phyloP scores from a whole-genome alignment of 2,329 filamentous ascomycete genomes.

The Endoconidiophora laricicola region DNA sequence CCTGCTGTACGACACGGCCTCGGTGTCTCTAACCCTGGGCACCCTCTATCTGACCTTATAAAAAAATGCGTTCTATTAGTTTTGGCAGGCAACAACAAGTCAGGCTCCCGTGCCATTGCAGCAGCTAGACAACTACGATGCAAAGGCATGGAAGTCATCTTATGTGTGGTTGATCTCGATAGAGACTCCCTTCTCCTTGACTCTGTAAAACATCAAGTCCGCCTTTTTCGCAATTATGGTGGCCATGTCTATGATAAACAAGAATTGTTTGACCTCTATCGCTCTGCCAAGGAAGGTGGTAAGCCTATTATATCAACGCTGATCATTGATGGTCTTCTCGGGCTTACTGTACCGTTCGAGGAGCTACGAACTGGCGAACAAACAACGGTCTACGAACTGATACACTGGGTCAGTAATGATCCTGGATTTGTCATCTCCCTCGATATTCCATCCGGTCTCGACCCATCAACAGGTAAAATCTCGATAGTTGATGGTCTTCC shows the following conservation, averaged over 20 bases:
- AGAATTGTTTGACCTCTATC: constrained; percentile 43
- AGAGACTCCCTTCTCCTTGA: constrained; percentile 67
- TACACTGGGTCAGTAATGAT: constrained; percentile 84
- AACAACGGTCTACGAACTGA: constrained; percentile 70
- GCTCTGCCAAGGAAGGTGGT: constrained; percentile 23
- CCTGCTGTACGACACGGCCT: constrained; percentile 40
- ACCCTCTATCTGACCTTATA: constrained; percentile 17
- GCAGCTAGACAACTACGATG: constrained; percentile 77
- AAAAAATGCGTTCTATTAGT: constrained; percentile 41
- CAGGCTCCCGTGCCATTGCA: constrained; percentile 67
- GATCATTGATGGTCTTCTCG: constrained; percentile 78
- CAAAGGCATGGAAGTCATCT: constrained; percentile 61
- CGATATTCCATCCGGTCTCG: constrained; percentile 81
- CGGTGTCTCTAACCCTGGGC: constrained; percentile 23
- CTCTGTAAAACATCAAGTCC: constrained; percentile 63
- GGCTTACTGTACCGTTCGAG: constrained; percentile 75
- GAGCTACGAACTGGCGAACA: constrained; percentile 72
- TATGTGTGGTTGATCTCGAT: constrained; percentile 74
- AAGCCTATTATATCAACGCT: constrained; percentile 43
- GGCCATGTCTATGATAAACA: constrained; percentile 50
- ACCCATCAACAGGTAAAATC: constrained; percentile 55
- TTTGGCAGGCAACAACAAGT: constrained; percentile 90
- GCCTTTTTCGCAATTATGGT: constrained; percentile 69
- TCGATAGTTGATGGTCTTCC: constrained; percentile 55
- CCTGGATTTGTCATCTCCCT: constrained; percentile 70